Evolutionary conservation across 2,329 filamentous ascomycete species (phyloP).

Genomic region (Apiospora saccharicola): DNA sequence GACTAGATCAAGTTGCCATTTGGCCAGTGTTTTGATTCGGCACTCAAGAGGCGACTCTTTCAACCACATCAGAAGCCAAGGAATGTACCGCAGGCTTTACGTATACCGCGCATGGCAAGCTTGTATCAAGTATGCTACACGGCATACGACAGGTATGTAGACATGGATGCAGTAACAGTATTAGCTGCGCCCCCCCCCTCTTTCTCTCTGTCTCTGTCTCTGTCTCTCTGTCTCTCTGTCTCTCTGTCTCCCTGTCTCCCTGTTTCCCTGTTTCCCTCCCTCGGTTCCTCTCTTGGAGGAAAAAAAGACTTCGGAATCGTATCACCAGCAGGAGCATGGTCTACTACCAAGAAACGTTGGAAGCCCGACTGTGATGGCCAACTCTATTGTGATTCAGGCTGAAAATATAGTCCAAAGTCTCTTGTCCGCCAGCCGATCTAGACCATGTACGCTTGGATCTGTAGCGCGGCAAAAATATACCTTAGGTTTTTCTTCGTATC

Average conservation of each 20-base stretch:
- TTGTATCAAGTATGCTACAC: constrained; percentile 12
- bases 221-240: background rate
- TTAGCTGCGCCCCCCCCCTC: background rate
- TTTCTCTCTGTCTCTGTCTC: background rate
- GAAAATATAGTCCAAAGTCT: constrained; percentile 14
- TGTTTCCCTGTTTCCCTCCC: background rate
- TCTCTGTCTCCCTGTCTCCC: background rate
- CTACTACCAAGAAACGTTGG: background rate
- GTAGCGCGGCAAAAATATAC: constrained; percentile 1
- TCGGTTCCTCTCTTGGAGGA: background rate
- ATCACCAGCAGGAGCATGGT: background rate
- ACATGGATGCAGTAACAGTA: background rate
- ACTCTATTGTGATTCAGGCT: constrained; percentile 13
- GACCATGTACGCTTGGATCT: constrained; percentile 6
- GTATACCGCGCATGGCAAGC: constrained; percentile 3
- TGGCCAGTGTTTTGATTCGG: background rate
- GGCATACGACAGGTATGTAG: background rate
- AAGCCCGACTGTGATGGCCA: background rate
- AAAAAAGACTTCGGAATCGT: background rate
- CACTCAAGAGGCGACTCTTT: background rate
- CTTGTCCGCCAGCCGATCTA: background rate
- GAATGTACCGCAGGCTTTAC: background rate
- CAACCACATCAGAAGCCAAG: background rate
- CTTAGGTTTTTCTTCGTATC: constrained; percentile 7
- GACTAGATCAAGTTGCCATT: background rate